Base-by-base conservation (phyloP, 2,329 filamentous ascomycete genomes). In the Fusarium albidum region DNA sequence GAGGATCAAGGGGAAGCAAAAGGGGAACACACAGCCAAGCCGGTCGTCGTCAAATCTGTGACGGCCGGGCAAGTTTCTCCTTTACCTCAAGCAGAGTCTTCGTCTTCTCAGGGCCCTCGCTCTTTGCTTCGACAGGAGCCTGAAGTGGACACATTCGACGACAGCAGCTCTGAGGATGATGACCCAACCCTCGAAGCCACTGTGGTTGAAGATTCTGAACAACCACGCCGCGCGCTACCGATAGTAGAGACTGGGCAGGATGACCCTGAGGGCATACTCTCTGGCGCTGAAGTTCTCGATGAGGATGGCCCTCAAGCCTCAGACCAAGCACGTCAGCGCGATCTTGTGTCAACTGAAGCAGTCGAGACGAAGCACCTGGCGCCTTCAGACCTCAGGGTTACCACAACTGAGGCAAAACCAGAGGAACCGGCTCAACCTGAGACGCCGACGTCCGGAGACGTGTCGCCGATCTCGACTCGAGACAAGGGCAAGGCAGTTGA, bases 401-500 rank as follows among this genome's bases (percentile, higher is more conserved):
- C 31, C 7, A 38, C 33, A 9, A 18, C 28, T 42, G 45, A 49
- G 21, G 13, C 26, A 9, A 61, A 55, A 29, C 40, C 52, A 7
- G 29, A 47, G 31, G 49, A 46, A n/a, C 33, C 47, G 14, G 40
- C 32, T 21, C 45, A 43, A 15, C 25, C 58, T 28, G 49, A 59
- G 35, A 9, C 34, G n/a, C 33, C 33, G 18, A 48, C 25, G 37
- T 37, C 57, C n/a, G 38, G 53, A 17, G 61, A 55, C 28, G 41
- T 51, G 53, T 41, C 62, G n/a, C 49, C 61, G 31, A 61, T 61
- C 21, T 54, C 58, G 25, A 49, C 54, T 5, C 58, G 58, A 13
- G 58, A 59, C 25, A 61, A 59, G 47, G 58, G 54, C 58, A 61
- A 62, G 29, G 49, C 42, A 42, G 27, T 52, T 43, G 54, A 41